Base-by-base conservation (phyloP, 139 green algal species). In the Limnomonas spitsbergensis region DNA sequence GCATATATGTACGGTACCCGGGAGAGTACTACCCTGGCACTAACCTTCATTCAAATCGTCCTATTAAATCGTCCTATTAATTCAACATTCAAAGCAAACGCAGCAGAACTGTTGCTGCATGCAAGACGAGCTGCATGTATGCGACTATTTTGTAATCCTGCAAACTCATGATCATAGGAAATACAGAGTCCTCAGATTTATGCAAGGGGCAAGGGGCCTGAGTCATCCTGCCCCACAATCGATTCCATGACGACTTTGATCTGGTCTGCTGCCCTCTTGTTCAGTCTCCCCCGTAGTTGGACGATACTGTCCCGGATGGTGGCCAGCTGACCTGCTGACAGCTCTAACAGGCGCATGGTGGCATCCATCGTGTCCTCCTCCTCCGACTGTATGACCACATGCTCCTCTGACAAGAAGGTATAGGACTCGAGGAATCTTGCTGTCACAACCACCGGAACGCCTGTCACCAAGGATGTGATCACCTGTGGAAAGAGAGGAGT, bases 391-490 rank as follows among this genome's bases (percentile, higher is more conserved):
- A 72, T 20, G 26, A 72, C 26, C 27, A 72, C 61, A 37, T 7
- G 9, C 9, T 20, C 24, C 29, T 34, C 27, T 7, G 26, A 20
- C 27, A 72, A 20, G 29, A 72, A 72, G 61, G 61, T 72, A 20
- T 72, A 72, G 27, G 61, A 34, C 61, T 72, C 29, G 6, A 72
- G 61, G 61, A 72, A 72, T 36, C 29, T 34, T 34, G 26, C 27
- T 37, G 26, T 34, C 61, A 76, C 69, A 29, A 76, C 53, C 7
- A 53, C 9, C 9, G 69, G 69, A 7, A 53, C 34, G 20, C 73
- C 56, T 2, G 75, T 80, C 35, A 80, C 75, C 14, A 80, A 35
- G 2, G 31, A 66, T 31, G 75, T 80, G 61, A 80, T 80, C 54
- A 80, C 61, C 61, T 72, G 61, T 20, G 29, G 61, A 7, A 34